Evolutionary conservation across 768 basidiomycete genomes (phyloP).

Genomic region (Pleurotus cornucopiae): DNA sequence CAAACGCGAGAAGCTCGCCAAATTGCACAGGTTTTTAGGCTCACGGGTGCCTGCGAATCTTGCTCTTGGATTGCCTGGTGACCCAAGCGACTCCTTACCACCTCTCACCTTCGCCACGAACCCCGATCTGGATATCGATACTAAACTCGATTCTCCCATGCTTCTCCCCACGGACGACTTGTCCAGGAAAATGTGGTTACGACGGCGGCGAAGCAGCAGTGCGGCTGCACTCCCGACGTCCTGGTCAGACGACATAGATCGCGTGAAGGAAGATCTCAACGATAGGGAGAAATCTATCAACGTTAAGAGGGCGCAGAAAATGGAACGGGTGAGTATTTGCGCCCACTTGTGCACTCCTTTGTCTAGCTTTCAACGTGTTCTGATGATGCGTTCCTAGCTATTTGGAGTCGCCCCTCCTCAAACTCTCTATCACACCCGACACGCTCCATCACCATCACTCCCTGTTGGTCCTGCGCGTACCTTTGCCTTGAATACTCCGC

Average conservation of each 20-base stretch:
- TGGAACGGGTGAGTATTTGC: conserved; percentile 68
- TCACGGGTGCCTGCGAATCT: conserved; percentile 71
- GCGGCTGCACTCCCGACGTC: conserved; percentile 40
- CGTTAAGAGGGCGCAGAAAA: conserved; percentile 77
- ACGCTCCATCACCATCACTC: conserved; percentile 33
- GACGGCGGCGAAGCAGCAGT: conserved; percentile 51
- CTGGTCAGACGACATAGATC: conserved; percentile 55
- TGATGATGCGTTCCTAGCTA: conserved; percentile 43
- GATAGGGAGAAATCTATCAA: conserved; percentile 75
- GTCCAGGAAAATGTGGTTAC: conserved; percentile 37
- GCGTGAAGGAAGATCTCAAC: conserved; percentile 66
- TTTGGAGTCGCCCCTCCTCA: conserved; percentile 82
- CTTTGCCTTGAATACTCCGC: background rate
- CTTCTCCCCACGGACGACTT: conserved; percentile 21
- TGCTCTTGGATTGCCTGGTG: conserved; percentile 44
- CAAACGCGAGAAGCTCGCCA: conserved; percentile 75
- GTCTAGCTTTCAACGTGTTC: background rate
- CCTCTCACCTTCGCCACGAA: conserved; percentile 21
- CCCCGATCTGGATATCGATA: conserved; percentile 9
- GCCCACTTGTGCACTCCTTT: background rate
- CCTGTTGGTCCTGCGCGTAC: conserved; percentile 5
- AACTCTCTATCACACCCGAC: conserved; percentile 69
- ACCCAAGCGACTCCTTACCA: conserved; percentile 23
- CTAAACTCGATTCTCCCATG: conserved; percentile 20
- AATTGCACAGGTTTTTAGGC: conserved; percentile 83